Base-by-base conservation (phyloP, 2,329 filamentous ascomycete species). In the Arthroderma sp. region DNA sequence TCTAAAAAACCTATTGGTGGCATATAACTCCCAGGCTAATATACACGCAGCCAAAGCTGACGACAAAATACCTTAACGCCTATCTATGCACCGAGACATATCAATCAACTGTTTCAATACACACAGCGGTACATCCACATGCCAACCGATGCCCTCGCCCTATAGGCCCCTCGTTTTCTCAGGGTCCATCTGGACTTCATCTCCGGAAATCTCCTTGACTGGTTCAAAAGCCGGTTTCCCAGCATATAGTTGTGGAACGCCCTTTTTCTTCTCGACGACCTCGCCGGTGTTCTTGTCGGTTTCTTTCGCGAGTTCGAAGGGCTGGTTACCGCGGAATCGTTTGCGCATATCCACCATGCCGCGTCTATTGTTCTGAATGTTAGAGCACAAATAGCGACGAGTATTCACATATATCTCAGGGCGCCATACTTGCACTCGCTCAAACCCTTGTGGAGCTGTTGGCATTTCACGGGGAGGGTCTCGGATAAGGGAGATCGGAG, bases 341-440 rank as follows among this genome's bases (percentile, higher is more conserved):
- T 96, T 96, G 63, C 91, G 85, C 91, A 98, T 98, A 64, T 98
- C 91, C 55, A 96, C 83, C 78, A 94, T 79, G 52, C 91, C 91
- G 52, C 89, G 83, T 60, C 65, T 67, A 28, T 27, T 22, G 15
- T 22, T 22, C 15, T 22, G 15, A 22, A 22, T 22, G 15, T 22
- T 22, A 22, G 15, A 22, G 15, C 15, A 22, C 15, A 22, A 22
- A 22, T 22, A 22, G 15, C 15, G 15, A 22, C 15, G 15, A 22
- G 3, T 22, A 22, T 22, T 22, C 15, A 22, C 15, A 22, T 22
- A 22, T 22, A 22, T 22, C 15, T 22, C 15, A 15, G 27, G 9
- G 15, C 7, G 10, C 11, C 29, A 32, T 52, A 70, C 66, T 94
- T 93, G 75, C 91, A 98, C 61, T 95, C 85, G 62, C 85, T 84